These are phyloP conservation scores for Stachybotrys elegans DNA, from an alignment of 2,329 filamentous ascomycete genomes.

Conservation along the genomic window DNA sequence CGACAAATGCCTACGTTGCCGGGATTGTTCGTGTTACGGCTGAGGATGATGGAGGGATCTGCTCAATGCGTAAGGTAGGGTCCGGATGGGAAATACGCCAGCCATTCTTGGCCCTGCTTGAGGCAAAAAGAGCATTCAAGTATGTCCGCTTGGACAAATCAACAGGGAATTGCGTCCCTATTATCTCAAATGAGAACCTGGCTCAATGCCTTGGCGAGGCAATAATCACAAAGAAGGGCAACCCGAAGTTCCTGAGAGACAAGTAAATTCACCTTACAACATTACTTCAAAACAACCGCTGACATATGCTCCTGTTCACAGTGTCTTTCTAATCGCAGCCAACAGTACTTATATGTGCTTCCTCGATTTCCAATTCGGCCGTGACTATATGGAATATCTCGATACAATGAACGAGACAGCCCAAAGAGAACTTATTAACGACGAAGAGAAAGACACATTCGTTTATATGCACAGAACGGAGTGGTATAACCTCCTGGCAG, in stretches of 20 bases:
- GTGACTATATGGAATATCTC: conserved; percentile 1
- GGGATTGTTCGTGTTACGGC: neutral
- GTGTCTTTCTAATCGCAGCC: conserved; percentile 4
- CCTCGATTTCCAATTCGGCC: conserved; percentile 4
- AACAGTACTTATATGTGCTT: conserved; percentile 2
- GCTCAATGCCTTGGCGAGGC: conserved; percentile 6
- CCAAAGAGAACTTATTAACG: neutral
- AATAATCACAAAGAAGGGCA: conserved; percentile 3
- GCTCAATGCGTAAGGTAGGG: neutral
- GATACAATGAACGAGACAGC: neutral
- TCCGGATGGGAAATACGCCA: neutral
- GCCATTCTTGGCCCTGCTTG: conserved; percentile 5
- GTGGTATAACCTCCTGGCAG: conserved; percentile 4
- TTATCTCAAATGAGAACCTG: conserved; percentile 2
- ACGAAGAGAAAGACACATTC: neutral
- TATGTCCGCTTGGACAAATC: conserved; percentile 1
- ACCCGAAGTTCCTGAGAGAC: neutral
- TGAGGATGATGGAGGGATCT: conserved; percentile 5
- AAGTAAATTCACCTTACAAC: neutral
- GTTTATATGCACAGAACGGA: conserved; percentile 2
- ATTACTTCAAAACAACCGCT: neutral
- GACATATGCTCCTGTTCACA: neutral
- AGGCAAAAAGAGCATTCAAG: conserved; percentile 6
- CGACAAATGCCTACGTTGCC: neutral
- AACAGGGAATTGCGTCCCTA: neutral